A percentile compares a stretch with the other conserved stretches of the same genome.
phyloP scores from a whole-genome alignment of 257 asterid species.

The Mentha longifolia region DNA sequence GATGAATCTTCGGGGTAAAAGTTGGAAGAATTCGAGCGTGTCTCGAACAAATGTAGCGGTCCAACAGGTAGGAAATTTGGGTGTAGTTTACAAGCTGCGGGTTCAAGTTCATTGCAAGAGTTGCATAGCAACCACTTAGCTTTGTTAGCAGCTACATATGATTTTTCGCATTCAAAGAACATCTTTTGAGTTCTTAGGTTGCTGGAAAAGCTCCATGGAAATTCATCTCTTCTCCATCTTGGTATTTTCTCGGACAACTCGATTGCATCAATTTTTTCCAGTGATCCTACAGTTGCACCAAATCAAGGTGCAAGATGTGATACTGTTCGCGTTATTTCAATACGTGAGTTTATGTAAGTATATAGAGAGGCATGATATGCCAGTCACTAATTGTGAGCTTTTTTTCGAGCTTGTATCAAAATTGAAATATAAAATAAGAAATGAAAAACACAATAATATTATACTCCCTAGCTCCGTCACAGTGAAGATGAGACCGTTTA shows the following conservation, averaged over 20 bases:
- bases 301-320: too few relatives aligned
- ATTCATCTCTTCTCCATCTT: constrained; percentile 27
- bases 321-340: too few relatives aligned
- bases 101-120: too few relatives aligned
- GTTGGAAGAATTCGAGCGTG: constrained; percentile 23
- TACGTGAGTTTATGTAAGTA: too few relatives aligned
- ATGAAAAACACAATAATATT: too few relatives aligned
- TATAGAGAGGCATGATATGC: too few relatives aligned
- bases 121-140: constrained; percentile 29
- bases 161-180: not conserved
- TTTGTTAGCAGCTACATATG: not conserved
- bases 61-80: constrained; percentile 42
- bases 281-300: constrained; percentile 29
- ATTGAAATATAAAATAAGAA: too few relatives aligned
- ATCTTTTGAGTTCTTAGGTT: constrained; percentile 20
- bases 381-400: too few relatives aligned
- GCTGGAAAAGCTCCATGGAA: constrained; percentile 19
- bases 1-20: constrained; percentile 37
- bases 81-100: constrained; percentile 35
- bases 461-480: too few relatives aligned
- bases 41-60: constrained; percentile 29
- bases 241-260: not conserved
- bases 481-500: too few relatives aligned
- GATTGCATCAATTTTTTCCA: constrained; percentile 5
- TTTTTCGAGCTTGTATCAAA: too few relatives aligned